These are phyloP conservation scores for Chlorella sp. DNA, from an alignment of 139 green algal genomes.

Conservation along the genomic window DNA sequence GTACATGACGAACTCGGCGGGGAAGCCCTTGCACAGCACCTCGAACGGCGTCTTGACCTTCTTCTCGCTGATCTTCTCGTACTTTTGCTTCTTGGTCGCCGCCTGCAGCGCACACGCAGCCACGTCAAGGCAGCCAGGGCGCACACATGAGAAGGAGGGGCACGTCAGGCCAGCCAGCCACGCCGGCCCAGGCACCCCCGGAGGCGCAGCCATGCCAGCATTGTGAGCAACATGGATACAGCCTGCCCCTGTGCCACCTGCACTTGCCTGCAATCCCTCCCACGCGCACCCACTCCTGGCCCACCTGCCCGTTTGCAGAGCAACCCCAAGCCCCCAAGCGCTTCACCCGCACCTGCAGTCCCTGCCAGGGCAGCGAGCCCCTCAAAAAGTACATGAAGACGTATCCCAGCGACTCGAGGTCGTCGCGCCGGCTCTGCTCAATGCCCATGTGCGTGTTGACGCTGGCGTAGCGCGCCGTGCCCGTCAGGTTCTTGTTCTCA, in stretches of 20 bases:
- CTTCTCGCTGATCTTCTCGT: conserved; percentile 99
- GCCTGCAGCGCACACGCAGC: conserved; percentile 41
- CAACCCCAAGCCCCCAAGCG: no score
- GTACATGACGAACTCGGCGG: conserved; percentile 94
- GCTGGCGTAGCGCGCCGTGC: conserved; percentile 96
- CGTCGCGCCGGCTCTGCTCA: conserved; percentile 93
- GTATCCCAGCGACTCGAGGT: conserved; percentile 89
- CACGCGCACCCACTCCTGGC: background rate
- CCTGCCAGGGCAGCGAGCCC: conserved; percentile 94
- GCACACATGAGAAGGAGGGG: background rate
- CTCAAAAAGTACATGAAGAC: conserved; percentile 97
- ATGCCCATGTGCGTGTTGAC: conserved; percentile 99
- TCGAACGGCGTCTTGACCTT: conserved; percentile 99
- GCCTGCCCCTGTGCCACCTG: background rate
- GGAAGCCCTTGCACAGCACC: conserved; percentile 94
- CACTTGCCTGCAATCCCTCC: background rate
- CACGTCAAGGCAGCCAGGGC: conserved; percentile 60
- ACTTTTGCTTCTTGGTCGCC: conserved; percentile 99
- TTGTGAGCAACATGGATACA: no score
- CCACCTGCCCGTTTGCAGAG: no score
- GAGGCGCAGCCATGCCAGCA: background rate
- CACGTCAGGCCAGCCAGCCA: background rate
- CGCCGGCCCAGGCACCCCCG: background rate
- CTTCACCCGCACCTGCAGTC: no score
- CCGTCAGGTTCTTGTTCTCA: conserved; percentile 97